Evolutionary conservation across 2,329 filamentous ascomycete genomes (phyloP).

Genomic region (Exophiala dermatitidis): DNA sequence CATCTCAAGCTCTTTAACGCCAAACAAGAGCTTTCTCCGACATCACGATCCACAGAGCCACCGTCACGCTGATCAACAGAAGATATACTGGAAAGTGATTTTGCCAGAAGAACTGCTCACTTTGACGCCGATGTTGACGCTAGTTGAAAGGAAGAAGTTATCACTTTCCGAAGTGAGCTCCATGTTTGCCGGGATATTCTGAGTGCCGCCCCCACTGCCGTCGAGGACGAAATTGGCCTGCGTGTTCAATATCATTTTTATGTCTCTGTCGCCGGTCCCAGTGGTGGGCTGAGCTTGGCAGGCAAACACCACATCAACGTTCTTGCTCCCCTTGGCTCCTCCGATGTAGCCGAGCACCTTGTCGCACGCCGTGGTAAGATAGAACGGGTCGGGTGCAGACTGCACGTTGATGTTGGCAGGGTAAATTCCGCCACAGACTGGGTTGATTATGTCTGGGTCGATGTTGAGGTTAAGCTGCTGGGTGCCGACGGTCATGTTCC

Average conservation of each 20-base stretch:
- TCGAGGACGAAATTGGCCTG: background rate
- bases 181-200: slow-evolving; percentile 10
- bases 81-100: slow-evolving; percentile 15
- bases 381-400: slow-evolving; percentile 12
- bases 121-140: slow-evolving; percentile 10
- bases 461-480: slow-evolving; percentile 14
- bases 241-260: slow-evolving; percentile 11
- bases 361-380: slow-evolving; percentile 10
- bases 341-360: slow-evolving; percentile 14
- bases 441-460: slow-evolving; percentile 30
- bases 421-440: slow-evolving; percentile 13
- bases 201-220: slow-evolving; percentile 3
- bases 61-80: slow-evolving; percentile 3
- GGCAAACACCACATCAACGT: slow-evolving; percentile 14
- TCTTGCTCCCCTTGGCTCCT: slow-evolving; percentile 9
- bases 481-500: slow-evolving; percentile 2
- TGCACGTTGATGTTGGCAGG: slow-evolving; percentile 17
- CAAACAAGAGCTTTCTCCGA: no score
- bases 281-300: slow-evolving; percentile 5
- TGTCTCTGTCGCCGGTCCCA: slow-evolving; percentile 10
- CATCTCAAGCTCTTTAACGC: no score
- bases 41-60: no score
- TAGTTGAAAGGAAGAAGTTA: slow-evolving; percentile 6
- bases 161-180: slow-evolving; percentile 6
- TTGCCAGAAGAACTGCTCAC: background rate